Evolutionary conservation across 495 filamentous ascomycete species (phyloP).

Genomic region (Penicillium parvum): DNA sequence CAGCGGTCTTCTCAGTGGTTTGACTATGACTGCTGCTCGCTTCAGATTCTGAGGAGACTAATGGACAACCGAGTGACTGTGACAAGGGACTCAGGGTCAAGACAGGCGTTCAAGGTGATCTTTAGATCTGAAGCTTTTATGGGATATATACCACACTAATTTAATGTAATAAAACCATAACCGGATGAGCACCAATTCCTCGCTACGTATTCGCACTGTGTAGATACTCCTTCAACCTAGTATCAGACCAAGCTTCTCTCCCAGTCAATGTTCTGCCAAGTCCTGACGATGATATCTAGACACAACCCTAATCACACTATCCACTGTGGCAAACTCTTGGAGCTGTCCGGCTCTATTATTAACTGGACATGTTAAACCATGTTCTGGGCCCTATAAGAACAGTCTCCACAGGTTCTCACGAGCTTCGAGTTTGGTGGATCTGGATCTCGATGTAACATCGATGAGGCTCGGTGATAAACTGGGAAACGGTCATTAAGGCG

Average conservation of each 20-base stretch:
- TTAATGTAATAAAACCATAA: no score
- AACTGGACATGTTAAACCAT: no score
- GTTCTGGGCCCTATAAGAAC: no score
- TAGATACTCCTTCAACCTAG: no score
- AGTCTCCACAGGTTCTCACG: no score
- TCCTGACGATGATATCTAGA: slow-evolving; percentile 6
- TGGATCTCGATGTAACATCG: no score
- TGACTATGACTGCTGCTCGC: slow-evolving; percentile 18
- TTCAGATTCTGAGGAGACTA: neutral
- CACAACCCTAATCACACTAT: slow-evolving; percentile 9
- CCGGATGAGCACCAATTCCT: no score
- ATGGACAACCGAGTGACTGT: neutral
- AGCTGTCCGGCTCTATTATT: neutral
- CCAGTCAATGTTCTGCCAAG: neutral
- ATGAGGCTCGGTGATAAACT: no score
- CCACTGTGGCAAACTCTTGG: slow-evolving; percentile 14
- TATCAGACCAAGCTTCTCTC: no score
- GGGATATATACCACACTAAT: slow-evolving; percentile 14
- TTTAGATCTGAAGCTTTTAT: slow-evolving; percentile 10
- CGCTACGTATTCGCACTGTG: no score
- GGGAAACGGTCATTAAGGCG: no score
- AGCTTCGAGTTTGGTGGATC: no score
- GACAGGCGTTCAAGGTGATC: slow-evolving; percentile 11
- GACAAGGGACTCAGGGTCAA: slow-evolving; percentile 1
- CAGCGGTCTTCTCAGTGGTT: neutral